Evolutionary conservation across 176 grass and related monocot species (phyloP).

Genomic region (Oryza rufipogon): DNA sequence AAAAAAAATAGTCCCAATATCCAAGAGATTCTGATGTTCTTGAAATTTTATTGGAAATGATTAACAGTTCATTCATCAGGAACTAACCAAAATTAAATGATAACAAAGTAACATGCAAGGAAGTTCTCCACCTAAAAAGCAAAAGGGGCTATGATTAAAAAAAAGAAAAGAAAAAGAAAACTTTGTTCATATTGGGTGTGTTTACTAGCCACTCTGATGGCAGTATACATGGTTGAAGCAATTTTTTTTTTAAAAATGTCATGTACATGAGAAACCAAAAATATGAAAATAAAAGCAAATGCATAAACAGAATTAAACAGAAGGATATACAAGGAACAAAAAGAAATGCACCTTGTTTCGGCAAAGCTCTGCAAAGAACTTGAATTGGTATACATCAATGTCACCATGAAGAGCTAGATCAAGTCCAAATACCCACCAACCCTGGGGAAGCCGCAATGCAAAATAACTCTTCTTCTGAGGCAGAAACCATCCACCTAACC

Average conservation of each 20-base stretch:
- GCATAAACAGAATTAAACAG: not conserved
- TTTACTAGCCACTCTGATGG: slow-evolving; percentile 7
- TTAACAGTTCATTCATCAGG: not conserved
- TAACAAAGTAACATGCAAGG: slow-evolving; percentile 2
- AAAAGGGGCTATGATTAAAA: not conserved
- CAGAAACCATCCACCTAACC: slow-evolving; percentile 97
- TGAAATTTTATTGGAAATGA: slow-evolving; percentile 2
- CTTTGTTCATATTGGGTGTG: not conserved
- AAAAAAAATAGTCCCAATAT: slow-evolving; percentile 17
- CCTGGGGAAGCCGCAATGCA: slow-evolving; percentile 84
- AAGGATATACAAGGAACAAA: not conserved
- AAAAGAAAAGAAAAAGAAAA: not conserved
- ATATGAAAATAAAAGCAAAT: slow-evolving; percentile 21
- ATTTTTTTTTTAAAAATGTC: not conserved
- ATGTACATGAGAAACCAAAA: not conserved
- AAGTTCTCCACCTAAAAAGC: slow-evolving; percentile 1
- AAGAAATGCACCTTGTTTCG: slow-evolving; percentile 66
- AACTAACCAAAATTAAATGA: slow-evolving; percentile 28
- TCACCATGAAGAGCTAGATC: slow-evolving; percentile 94
- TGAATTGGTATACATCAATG: slow-evolving; percentile 97
- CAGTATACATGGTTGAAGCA: slow-evolving; percentile 30
- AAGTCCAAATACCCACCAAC: slow-evolving; percentile 98
- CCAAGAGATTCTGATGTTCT: slow-evolving; percentile 37
- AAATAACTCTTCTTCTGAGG: slow-evolving; percentile 98
- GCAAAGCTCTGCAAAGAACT: slow-evolving; percentile 83